phyloP scores from a whole-genome alignment of 305 asterid genomes.

The Fraxinus velutina region DNA sequence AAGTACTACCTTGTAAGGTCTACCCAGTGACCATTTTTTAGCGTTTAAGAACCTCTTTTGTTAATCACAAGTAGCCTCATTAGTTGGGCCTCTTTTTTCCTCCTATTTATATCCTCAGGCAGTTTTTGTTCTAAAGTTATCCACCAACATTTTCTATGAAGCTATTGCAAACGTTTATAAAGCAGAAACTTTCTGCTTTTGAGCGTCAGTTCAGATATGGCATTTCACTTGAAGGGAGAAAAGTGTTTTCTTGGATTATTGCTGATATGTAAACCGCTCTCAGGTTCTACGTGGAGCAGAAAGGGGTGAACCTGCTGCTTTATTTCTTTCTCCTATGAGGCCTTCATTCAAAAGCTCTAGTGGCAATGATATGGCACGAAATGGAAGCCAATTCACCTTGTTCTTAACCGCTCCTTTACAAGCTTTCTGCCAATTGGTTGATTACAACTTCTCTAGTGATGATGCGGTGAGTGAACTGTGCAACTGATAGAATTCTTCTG shows the following conservation, averaged over 20 bases:
- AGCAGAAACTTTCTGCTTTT: not conserved
- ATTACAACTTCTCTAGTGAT: constrained; percentile 41
- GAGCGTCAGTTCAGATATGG: not conserved
- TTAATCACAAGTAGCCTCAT: not conserved
- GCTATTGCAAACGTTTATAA: not conserved
- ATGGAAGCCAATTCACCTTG: constrained; percentile 90
- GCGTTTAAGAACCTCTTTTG: not conserved
- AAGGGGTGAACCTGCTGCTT: constrained; percentile 76
- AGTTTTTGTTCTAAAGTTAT: not conserved
- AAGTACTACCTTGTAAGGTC: not conserved
- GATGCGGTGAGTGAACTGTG: constrained; percentile 49
- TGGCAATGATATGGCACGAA: constrained; percentile 40
- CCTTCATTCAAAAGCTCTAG: constrained; percentile 62
- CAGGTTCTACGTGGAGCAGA: constrained; percentile 91
- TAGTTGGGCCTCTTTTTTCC: not conserved
- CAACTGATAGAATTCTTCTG: constrained; percentile 8
- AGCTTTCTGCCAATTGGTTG: constrained; percentile 83
- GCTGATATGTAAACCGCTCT: constrained; percentile 27
- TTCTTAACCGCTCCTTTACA: constrained; percentile 82
- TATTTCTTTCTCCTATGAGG: constrained; percentile 78
- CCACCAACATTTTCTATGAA: not conserved
- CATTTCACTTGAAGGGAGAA: not conserved
- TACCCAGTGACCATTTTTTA: not conserved
- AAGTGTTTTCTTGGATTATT: not conserved
- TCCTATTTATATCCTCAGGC: not conserved